These are phyloP conservation scores for Saccharomyces jurei DNA, from an alignment of 805 yeast species.

Conservation along the genomic window DNA sequence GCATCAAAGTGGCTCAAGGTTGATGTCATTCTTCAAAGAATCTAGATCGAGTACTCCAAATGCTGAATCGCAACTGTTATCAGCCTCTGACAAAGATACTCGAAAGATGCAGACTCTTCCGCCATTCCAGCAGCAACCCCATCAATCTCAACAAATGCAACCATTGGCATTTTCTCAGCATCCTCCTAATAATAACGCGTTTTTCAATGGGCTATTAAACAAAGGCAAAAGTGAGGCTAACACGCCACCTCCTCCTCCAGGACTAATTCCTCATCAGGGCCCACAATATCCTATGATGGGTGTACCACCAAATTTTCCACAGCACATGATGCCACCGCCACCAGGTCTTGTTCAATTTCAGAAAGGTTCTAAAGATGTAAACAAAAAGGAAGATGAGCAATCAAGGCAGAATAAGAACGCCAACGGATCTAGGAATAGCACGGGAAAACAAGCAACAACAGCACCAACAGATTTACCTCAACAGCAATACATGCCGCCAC, in stretches of 20 bases:
- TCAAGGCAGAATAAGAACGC: neutral
- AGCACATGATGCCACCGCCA: constrained; percentile 14
- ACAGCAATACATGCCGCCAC: neutral
- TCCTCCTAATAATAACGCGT: constrained; percentile 15
- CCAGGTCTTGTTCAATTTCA: constrained; percentile 1
- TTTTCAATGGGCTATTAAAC: constrained; percentile 26
- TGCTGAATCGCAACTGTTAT: neutral
- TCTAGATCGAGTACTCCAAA: constrained; percentile 6
- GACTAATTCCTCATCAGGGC: constrained; percentile 5
- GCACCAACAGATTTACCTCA: neutral
- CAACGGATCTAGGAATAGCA: neutral
- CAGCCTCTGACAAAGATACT: neutral
- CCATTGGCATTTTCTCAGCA: neutral
- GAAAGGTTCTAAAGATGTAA: neutral
- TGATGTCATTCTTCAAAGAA: constrained; percentile 26
- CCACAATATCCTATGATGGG: constrained; percentile 10
- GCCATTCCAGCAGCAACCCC: constrained; percentile 3
- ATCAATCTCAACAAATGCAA: neutral
- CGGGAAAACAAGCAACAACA: neutral
- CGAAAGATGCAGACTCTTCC: neutral
- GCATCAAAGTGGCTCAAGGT: constrained; percentile 20
- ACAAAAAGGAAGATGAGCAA: neutral
- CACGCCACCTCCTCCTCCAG: constrained; percentile 8
- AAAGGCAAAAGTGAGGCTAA: constrained; percentile 16
- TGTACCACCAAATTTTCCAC: constrained; percentile 13